Evolutionary conservation across 75 land plant species (phyloP).

Genomic region (Picea glauca): DNA sequence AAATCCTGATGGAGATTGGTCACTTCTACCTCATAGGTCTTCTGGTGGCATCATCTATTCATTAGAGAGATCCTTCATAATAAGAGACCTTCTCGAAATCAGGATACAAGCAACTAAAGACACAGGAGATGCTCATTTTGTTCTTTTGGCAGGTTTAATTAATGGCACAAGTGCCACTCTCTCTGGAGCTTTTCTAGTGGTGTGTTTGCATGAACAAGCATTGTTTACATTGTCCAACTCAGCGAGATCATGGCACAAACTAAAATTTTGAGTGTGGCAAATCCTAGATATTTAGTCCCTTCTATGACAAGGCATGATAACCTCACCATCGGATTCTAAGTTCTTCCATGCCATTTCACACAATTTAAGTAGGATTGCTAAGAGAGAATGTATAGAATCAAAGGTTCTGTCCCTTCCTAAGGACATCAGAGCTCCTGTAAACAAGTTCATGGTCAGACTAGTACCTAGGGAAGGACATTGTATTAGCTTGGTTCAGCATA

Average conservation of each 20-base stretch:
- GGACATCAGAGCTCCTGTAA: background rate
- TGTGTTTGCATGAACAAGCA: background rate
- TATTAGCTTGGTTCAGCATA: background rate
- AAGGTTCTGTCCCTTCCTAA: background rate
- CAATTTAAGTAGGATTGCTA: background rate
- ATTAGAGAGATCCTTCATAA: too few relatives aligned
- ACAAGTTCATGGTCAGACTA: background rate
- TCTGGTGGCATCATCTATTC: too few relatives aligned
- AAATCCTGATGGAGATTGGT: background rate
- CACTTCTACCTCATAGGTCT: too few relatives aligned
- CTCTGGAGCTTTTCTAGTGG: too few relatives aligned
- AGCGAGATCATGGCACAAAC: too few relatives aligned
- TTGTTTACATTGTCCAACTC: background rate
- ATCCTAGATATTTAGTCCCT: background rate
- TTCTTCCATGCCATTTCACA: constrained; percentile 3
- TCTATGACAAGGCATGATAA: background rate
- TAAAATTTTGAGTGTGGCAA: background rate
- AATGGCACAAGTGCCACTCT: too few relatives aligned
- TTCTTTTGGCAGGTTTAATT: too few relatives aligned
- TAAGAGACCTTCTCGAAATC: too few relatives aligned
- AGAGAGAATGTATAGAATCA: background rate
- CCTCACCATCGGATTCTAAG: too few relatives aligned
- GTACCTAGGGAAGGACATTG: background rate
- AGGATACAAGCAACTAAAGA: too few relatives aligned
- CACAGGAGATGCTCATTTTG: too few relatives aligned